Evolutionary conservation across 2,329 filamentous ascomycete species (phyloP), one percentile per base, ranked within the genome.

Genomic region (Stachybotrys elegans): DNA sequence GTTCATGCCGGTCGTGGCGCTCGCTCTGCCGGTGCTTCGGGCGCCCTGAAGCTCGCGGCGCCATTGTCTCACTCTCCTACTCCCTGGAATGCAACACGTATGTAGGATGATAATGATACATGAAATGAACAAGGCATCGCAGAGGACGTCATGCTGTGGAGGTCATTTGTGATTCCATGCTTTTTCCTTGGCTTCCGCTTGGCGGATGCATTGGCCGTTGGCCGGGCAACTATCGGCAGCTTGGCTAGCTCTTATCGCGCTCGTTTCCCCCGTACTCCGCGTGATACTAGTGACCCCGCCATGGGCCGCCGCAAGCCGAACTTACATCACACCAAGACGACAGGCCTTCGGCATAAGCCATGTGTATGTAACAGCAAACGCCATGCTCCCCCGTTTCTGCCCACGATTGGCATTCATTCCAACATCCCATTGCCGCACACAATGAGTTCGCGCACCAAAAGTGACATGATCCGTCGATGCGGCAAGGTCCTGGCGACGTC

Each of bases 151-250:
- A n/a, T n/a, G n/a, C n/a, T n/a, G n/a, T n/a, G n/a, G n/a, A n/a
- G n/a, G n/a, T n/a, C n/a, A n/a, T n/a, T n/a, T n/a, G n/a, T 34
- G 31, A 49, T 51, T 53, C 44, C 48, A 50, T 40, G 32, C 31
- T 50, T n/a, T n/a, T n/a, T n/a, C n/a, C 51, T 57, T 51, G 52
- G 51, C 39, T 41, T 42, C 40, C 35, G 40, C 49, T 54, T 54
- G 55, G 49, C 47, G 27, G 17, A 13, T 19, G 34, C 35, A 43
- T 53, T 45, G 43, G 48, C 45, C 25, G 69, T 71, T 68, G 68
- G 51, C 67, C 41, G 50, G 61, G 61, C 66, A 71, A 72, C 68
- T 54, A 65, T 67, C 65, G 22, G 59, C 53, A 59, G 62, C 59
- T 8, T 8, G 25, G 42, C 43, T 46, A 49, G 46, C 32, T 22